phyloP scores from a whole-genome alignment of 495 filamentous ascomycete species.

The Penicillium canescens region DNA sequence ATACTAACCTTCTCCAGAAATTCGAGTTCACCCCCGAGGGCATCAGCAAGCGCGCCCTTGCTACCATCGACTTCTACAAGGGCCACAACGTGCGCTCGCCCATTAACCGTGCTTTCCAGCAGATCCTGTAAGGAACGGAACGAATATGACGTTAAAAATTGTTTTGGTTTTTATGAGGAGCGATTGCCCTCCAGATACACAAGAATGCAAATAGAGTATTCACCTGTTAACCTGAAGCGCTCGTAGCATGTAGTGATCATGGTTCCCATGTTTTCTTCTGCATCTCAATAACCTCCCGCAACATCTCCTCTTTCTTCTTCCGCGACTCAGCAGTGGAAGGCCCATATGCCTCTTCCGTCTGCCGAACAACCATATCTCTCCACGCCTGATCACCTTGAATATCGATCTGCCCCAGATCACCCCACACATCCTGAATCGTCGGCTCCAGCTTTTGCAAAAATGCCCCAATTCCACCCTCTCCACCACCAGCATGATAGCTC shows the following conservation, averaged over 20 bases:
- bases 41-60: constrained; percentile 87
- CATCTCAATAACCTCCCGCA: constrained; percentile 28
- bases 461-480: constrained; percentile 51
- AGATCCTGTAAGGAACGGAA: constrained; percentile 40
- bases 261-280: constrained; percentile 19
- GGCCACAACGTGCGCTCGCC: constrained; percentile 85
- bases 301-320: constrained; percentile 29
- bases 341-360: constrained; percentile 41
- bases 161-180: constrained; percentile 27
- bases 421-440: constrained; percentile 57
- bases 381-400: constrained; percentile 38
- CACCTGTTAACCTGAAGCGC: constrained; percentile 8
- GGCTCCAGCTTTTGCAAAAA: constrained; percentile 58
- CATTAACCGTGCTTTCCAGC: constrained; percentile 77
- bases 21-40: constrained; percentile 99
- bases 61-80: constrained; percentile 97
- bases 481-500: constrained; percentile 61
- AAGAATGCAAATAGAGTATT: constrained; percentile 33
- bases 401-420: constrained; percentile 42
- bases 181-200: constrained; percentile 22
- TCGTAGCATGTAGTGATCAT: background rate
- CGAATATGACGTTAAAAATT: constrained; percentile 24
- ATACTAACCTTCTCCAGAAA: constrained; percentile 58
- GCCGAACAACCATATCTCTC: constrained; percentile 35
- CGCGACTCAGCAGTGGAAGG: constrained; percentile 16